Evolutionary conservation across 2,329 filamentous ascomycete genomes (phyloP).

Genomic region (Penicillium fuscoglaucum): DNA sequence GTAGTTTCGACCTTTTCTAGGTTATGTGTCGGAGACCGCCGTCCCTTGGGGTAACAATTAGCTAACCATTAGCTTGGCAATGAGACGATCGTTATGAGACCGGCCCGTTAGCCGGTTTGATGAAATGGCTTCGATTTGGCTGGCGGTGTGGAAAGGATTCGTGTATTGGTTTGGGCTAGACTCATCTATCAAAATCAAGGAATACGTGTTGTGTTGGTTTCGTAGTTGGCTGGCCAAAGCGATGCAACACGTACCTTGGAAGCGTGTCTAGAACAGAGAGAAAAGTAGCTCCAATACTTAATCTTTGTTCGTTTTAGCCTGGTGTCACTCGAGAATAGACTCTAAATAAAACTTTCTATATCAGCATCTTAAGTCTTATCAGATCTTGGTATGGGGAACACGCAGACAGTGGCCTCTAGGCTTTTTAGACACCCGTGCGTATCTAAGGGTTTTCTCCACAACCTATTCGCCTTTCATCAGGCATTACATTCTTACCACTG

Average conservation of each 20-base stretch:
- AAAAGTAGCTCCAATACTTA: neutral
- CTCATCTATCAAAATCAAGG: neutral
- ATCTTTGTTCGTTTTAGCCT: neutral
- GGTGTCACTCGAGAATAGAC: too few relatives aligned
- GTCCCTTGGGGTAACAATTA: neutral
- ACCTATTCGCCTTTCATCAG: neutral
- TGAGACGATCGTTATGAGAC: neutral
- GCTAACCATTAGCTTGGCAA: neutral
- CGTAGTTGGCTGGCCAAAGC: neutral
- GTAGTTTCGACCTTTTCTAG: neutral
- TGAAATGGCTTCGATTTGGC: neutral
- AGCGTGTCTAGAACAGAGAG: neutral
- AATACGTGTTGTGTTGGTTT: neutral
- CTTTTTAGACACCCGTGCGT: neutral
- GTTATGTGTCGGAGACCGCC: neutral
- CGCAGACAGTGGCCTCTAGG: neutral
- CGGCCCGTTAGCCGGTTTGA: neutral
- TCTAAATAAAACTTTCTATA: neutral
- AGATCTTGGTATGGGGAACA: neutral
- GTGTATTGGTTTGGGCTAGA: neutral
- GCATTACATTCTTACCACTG: neutral
- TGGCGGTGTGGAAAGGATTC: neutral
- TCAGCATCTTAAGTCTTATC: neutral
- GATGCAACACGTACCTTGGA: neutral
- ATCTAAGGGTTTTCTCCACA: neutral